Base-by-base conservation (phyloP, 1,284 basidiomycete genomes). In the Cryptococcus sp. region DNA sequence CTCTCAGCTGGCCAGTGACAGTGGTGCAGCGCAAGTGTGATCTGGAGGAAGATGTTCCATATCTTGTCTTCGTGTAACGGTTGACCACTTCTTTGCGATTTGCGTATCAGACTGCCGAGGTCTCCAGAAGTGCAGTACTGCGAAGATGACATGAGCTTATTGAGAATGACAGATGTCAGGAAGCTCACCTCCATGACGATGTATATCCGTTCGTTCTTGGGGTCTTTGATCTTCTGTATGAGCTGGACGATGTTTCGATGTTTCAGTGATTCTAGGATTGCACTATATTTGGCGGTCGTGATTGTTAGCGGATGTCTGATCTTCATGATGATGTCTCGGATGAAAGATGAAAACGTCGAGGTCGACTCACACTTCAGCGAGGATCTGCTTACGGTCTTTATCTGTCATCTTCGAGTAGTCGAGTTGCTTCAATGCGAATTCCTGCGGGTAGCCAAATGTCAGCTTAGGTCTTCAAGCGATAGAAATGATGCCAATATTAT, bases 391-490 rank as follows among this genome's bases (percentile, higher is more conserved):
- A 67, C 90, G 84, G 76, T 96, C 93, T 54, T 91, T 85, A 74
- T 95, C 91, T 50, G 84, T 88, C 93, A 96, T 96, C 62, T 88
- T 85, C 68, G 92, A 91, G 77, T 96, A 98, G 78, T 96, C 93
- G 67, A 99, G 86, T 77, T 98, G 92, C 75, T 98, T 97, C 45
- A 93, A 82, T 0, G 94, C 95, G 68, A 94, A 89, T 48, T 93
- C 81, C 89, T 92, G 65, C 6, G 20, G 25, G 13, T 15, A 45
- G 20, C 35, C 4, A 56, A 41, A 50, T 5, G 47, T 42, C 44
- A 47, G 48, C 42, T 6, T n/a, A 45, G 42, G 8, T 45, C 7
- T n/a, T 19, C 42, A 11, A 8, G 16, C 42, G n/a, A 45, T 45
- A n/a, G 16, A 22, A n/a, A 11, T 4, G 22, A 45, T n/a, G 42